These are phyloP conservation scores for Puccinellia tenuiflora DNA, from an alignment of 176 grass and related monocot species.

Conservation along the genomic window DNA sequence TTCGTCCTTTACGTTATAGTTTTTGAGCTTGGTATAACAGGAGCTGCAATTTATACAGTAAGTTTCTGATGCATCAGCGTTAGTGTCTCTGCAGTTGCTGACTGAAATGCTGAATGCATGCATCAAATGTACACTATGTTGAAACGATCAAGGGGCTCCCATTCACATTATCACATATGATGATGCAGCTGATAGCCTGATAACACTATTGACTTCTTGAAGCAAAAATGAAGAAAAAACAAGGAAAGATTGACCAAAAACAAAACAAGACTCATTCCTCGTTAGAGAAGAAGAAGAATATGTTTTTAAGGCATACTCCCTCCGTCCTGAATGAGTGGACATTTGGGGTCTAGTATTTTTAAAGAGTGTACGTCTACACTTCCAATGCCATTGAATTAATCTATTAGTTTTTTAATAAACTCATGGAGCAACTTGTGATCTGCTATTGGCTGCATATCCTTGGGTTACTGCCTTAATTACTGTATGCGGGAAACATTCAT, in stretches of 20 bases:
- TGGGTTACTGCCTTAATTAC: no score
- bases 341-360: no score
- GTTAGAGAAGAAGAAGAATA: no score
- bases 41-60: neutral
- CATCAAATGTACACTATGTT: neutral
- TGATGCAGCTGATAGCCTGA: neutral
- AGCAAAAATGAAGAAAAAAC: neutral
- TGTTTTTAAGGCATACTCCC: neutral
- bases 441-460: no score
- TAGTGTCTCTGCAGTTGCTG: neutral
- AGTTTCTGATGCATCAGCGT: neutral
- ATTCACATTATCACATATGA: neutral
- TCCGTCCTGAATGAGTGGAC: no score
- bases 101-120: neutral
- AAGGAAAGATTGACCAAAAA: neutral
- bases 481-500: no score
- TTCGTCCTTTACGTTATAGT: slow-evolving; percentile 30
- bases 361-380: no score
- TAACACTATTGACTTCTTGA: neutral
- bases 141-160: neutral
- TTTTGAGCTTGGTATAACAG: no score
- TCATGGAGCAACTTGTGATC: no score
- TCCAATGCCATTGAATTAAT: no score
- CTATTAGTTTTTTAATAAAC: no score
- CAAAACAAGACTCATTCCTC: neutral